Base-by-base conservation (phyloP, 257 asterid genomes). In the Capsicum chinense region DNA sequence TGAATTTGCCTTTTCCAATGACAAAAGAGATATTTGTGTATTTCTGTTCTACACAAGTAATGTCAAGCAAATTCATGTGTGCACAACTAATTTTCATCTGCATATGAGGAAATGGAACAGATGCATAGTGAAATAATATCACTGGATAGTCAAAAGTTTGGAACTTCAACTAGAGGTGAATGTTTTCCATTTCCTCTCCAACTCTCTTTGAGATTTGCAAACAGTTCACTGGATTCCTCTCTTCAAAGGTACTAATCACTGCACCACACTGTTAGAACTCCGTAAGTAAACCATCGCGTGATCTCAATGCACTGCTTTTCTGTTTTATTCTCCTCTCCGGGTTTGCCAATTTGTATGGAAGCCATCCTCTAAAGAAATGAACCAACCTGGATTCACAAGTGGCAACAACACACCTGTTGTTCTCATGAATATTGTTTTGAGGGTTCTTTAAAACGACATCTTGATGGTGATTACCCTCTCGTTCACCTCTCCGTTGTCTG, bases 281-380 rank as follows among this genome's bases (percentile, higher is more conserved):
- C 88, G 90, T 15, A 69, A 56, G 85, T 79, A 60, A 73, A 80
- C 63, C 26, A 76, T 52, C 48, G 26, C 2, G 48, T 76, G 81
- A 83, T 63, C 83, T 87, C 1, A 90, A 74, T 15, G 87, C 73
- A 70, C 86, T 80, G 37, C 83, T 83, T 48, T 82, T 85, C 79
- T 81, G 87, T 76, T 90, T 87, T 5, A 64, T 56, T 79, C 79
- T 79, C 81, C 57, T 63, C 62, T 88, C 87, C 48, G 92, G 71
- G 87, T 81, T 80, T 14, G 86, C 58, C 87, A 92, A 63, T 88
- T 87, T 94, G 59, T 91, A 89, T 3, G 93, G 86, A 88, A 92
- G 90, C 94, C 93, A 91, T 48, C 93, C 87, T 86, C 89, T 89
- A 37, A 94, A 80, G 83, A 91, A 13, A 84, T 83, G 87, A 58